Evolutionary conservation across 2,329 filamentous ascomycete genomes (phyloP), one percentile per base, ranked within the genome.

Genomic region (Cytospora piceicola): DNA sequence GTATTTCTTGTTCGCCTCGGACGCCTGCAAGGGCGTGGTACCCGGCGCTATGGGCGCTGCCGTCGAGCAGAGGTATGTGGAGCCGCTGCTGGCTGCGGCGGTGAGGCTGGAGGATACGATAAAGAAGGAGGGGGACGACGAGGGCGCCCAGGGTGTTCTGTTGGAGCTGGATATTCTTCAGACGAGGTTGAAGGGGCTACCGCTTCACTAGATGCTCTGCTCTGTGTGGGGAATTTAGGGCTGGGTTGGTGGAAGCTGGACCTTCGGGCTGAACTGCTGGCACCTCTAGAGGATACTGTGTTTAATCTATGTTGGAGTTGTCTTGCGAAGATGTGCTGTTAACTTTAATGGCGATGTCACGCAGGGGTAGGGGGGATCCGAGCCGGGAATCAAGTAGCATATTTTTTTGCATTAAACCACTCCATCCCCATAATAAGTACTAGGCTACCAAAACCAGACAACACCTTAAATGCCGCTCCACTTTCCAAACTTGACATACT

Each of bases 401-500:
- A 49, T 49, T 22, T 36, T 49, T 3, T 49, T 12, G 46, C 46
- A 49, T 22, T 49, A 49, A 49, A 49, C 11, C n/a, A 49, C n/a
- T 4, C n/a, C 46, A 24, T 24, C 17, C 14, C n/a, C 46, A 49
- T 14, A 11, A 49, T 49, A 24, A 22, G n/a, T 24, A 24, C 34
- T 12, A 36, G 11, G 34, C 3, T n/a, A 49, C 46, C 8, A 24
- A 12, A 4, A 14, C 4, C 46, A 12, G 7, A 9, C 4, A 51
- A 29, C 34, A 59, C n/a, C 20, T 75, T 79, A 87, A 29, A 87
- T 80, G 39, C 85, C 85, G 60, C 77, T 86, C 86, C 87, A 89
- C 78, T 87, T 88, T 52, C 86, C 86, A 78, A 88, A 88, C 75
- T 82, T 85, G 73, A 80, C 80, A 73, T 87, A 90, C 73, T 83